phyloP scores from a whole-genome alignment of 371 early-diverging fungal species.

The Syncephalis fuscata region DNA sequence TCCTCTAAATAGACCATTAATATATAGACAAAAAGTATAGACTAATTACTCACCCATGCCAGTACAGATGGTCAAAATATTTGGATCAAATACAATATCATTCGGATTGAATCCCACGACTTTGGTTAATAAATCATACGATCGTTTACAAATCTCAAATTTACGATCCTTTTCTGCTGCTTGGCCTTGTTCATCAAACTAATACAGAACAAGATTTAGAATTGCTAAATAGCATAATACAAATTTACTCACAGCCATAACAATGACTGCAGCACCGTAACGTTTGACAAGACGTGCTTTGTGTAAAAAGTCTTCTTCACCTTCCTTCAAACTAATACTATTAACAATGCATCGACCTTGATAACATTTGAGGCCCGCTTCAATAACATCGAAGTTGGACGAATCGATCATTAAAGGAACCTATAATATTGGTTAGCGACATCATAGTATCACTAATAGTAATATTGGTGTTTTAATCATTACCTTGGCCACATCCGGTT shows the following conservation, averaged over 20 bases:
- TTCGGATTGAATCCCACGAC: slow-evolving; percentile 73
- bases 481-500: slow-evolving; percentile 69
- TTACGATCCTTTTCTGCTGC: slow-evolving; percentile 72
- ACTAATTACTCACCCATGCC: slow-evolving; percentile 33
- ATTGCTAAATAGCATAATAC: slow-evolving; percentile 2
- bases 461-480: slow-evolving; percentile 5
- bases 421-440: neutral
- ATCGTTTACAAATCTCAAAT: slow-evolving; percentile 76
- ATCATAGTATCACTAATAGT: neutral
- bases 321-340: slow-evolving; percentile 87
- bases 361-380: slow-evolving; percentile 83
- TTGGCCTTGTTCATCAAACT: slow-evolving; percentile 87
- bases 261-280: slow-evolving; percentile 90
- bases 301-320: slow-evolving; percentile 76
- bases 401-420: slow-evolving; percentile 90
- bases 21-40: too few species aligned
- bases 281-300: slow-evolving; percentile 74
- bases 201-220: neutral
- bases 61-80: slow-evolving; percentile 87
- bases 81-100: slow-evolving; percentile 91
- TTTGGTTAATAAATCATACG: slow-evolving; percentile 72
- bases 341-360: slow-evolving; percentile 95
- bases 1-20: slow-evolving; percentile 30
- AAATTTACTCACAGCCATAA: slow-evolving; percentile 63
- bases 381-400: slow-evolving; percentile 90